These are phyloP conservation scores for Carallia brachiata DNA, from an alignment of 345 rosid genomes.

Conservation along the genomic window DNA sequence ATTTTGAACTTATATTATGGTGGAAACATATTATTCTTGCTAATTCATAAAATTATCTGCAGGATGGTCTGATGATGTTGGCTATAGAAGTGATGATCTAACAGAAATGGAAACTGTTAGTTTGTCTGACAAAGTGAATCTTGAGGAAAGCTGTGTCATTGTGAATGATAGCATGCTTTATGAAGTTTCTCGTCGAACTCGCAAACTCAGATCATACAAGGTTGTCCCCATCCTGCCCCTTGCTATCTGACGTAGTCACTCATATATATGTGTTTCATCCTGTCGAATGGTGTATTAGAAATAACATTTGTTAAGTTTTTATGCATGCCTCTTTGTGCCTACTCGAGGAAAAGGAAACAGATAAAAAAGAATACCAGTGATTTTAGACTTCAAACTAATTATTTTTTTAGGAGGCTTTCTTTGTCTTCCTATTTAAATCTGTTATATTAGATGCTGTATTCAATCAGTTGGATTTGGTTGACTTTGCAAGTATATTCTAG, in stretches of 20 bases:
- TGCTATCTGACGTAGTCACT: background rate
- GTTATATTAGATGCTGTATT: too few species aligned
- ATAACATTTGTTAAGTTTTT: background rate
- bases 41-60: slow-evolving; percentile 15
- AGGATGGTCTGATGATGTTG: slow-evolving; percentile 30
- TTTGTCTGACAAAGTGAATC: slow-evolving; percentile 36
- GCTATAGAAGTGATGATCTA: slow-evolving; percentile 16
- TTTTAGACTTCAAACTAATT: too few species aligned
- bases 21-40: slow-evolving; percentile 3
- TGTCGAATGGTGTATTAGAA: background rate
- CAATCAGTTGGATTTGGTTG: too few species aligned
- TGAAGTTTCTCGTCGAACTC: slow-evolving; percentile 47
- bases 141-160: slow-evolving; percentile 39
- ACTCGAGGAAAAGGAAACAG: too few species aligned
- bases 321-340: background rate
- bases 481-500: too few species aligned
- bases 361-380: too few species aligned
- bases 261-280: background rate
- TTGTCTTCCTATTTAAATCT: too few species aligned
- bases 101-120: slow-evolving; percentile 48
- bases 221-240: slow-evolving; percentile 35
- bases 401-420: too few species aligned
- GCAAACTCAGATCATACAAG: slow-evolving; percentile 58
- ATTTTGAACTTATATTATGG: background rate
- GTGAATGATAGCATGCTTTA: slow-evolving; percentile 42